phyloP scores from a whole-genome alignment of 2,329 filamentous ascomycete genomes.

The Talaromyces pinophilus region DNA sequence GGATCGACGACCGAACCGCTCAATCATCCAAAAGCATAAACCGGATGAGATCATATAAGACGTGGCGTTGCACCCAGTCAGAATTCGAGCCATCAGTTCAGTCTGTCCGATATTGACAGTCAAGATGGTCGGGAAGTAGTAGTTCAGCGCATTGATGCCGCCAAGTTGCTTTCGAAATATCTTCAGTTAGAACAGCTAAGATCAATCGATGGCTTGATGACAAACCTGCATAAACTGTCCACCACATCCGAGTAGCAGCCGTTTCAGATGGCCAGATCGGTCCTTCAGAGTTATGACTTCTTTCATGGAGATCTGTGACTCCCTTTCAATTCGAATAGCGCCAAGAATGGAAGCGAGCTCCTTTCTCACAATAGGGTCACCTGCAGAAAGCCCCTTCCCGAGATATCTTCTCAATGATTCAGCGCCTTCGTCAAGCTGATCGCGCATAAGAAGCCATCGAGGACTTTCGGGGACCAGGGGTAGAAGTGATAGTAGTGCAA shows the following conservation, averaged over 20 bases:
- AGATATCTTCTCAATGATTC: slow-evolving; percentile 50
- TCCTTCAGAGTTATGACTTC: slow-evolving; percentile 37
- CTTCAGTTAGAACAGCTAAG: background rate
- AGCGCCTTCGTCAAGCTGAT: slow-evolving; percentile 48
- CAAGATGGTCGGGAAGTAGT: slow-evolving; percentile 46
- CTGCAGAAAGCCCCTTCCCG: slow-evolving; percentile 29
- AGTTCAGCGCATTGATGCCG: slow-evolving; percentile 47
- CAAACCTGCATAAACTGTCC: slow-evolving; percentile 36
- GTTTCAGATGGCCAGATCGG: slow-evolving; percentile 29
- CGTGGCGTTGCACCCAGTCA: slow-evolving; percentile 28
- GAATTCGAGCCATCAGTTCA: slow-evolving; percentile 25
- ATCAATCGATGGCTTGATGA: slow-evolving; percentile 24
- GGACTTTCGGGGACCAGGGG: slow-evolving; percentile 40
- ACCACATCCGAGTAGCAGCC: slow-evolving; percentile 29
- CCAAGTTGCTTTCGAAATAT: slow-evolving; percentile 36
- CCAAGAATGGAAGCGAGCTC: background rate
- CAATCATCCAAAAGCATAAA: slow-evolving; percentile 30
- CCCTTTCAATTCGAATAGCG: background rate
- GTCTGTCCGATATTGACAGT: slow-evolving; percentile 24
- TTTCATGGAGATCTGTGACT: background rate
- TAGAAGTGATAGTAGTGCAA: slow-evolving; percentile 41
- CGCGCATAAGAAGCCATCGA: slow-evolving; percentile 48
- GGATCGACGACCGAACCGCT: slow-evolving; percentile 29
- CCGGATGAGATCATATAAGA: slow-evolving; percentile 30
- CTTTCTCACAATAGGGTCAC: background rate